These are phyloP conservation scores for Pseudopyrenochaeta lycopersici DNA, from an alignment of 2,329 filamentous ascomycete species.

Conservation along the genomic window DNA sequence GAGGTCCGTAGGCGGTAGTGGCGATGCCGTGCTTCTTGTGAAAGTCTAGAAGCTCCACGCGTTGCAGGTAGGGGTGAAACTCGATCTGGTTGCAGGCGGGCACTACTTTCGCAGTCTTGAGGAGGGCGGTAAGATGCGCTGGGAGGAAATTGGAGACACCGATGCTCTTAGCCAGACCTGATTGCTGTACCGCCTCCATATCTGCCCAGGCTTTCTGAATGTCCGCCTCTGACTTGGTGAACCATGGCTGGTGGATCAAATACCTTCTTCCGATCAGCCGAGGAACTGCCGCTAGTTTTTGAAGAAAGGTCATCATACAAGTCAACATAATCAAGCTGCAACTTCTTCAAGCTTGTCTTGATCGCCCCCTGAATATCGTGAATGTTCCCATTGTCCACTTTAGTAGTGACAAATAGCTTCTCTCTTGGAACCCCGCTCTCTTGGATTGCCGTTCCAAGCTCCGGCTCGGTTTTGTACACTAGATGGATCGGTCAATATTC, in stretches of 20 bases:
- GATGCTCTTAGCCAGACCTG: constrained; percentile 67
- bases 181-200: constrained; percentile 67
- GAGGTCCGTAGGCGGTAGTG: constrained; percentile 57
- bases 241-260: constrained; percentile 70
- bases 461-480: constrained; percentile 62
- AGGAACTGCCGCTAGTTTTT: background rate
- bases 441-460: constrained; percentile 59
- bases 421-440: constrained; percentile 54
- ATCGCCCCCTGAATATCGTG: constrained; percentile 65
- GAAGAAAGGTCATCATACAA: constrained; percentile 53
- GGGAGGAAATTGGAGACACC: constrained; percentile 69
- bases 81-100: constrained; percentile 75
- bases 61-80: constrained; percentile 74
- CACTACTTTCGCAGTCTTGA: constrained; percentile 62
- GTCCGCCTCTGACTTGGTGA: constrained; percentile 61
- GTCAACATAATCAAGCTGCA: constrained; percentile 69
- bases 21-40: constrained; percentile 59
- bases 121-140: constrained; percentile 62
- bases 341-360: constrained; percentile 65
- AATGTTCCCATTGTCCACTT: constrained; percentile 61
- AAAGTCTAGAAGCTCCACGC: constrained; percentile 64
- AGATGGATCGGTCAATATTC: constrained; percentile 1
- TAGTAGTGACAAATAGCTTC: constrained; percentile 64
- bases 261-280: constrained; percentile 53
- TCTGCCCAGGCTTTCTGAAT: constrained; percentile 67